Evolutionary conservation across 2,329 filamentous ascomycete species (phyloP), one percentile per base, ranked within the genome.

Genomic region (Trichoderma koningii): DNA sequence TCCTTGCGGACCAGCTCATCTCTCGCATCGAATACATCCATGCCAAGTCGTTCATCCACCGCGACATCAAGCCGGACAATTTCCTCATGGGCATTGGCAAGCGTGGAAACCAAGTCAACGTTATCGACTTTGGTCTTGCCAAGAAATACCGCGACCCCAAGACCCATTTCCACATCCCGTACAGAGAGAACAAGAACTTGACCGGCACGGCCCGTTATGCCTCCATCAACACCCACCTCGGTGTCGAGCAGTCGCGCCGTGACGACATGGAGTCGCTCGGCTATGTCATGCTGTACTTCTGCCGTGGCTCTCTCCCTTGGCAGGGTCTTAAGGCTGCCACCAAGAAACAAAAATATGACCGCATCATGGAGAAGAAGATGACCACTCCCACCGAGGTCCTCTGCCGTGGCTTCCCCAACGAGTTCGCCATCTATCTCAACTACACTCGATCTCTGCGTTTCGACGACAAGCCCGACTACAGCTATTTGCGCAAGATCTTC

Each of bases 341-440:
- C 71, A 97, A 97, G 89, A 97, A 97, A 89, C 94, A 98, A 84
- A 99, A 99, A 85, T 98, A 99, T 77, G 95, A 99, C 82, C 89
- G 94, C 70, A 99, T 99, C 82, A 98, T 98, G 94, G 95, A 99
- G 86, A 99, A 99, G 89, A 99, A 99, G 92, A 98, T 98, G 95
- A 99, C 95, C 15, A 99, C 95, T 3, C 93, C 95, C 9, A 98
- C 94, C 72, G 94, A 99, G 81, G 93, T 97, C 55, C 91, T 99
- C 56, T 99, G 95, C 89, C 93, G 94, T 78, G 95, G 95, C 71
- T 98, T 99, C 85, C 95, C 95, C 73, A 97, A 98, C 80, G 95
- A 99, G 82, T 99, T 99, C 74, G 93, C 94, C 83, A 98, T 98
- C 80, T 99, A 99, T 80, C 87, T 99, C 60, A 98, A 98, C 89